Evolutionary conservation across 2,329 filamentous ascomycete species (phyloP).

Genomic region (Helicocarpus griseus): DNA sequence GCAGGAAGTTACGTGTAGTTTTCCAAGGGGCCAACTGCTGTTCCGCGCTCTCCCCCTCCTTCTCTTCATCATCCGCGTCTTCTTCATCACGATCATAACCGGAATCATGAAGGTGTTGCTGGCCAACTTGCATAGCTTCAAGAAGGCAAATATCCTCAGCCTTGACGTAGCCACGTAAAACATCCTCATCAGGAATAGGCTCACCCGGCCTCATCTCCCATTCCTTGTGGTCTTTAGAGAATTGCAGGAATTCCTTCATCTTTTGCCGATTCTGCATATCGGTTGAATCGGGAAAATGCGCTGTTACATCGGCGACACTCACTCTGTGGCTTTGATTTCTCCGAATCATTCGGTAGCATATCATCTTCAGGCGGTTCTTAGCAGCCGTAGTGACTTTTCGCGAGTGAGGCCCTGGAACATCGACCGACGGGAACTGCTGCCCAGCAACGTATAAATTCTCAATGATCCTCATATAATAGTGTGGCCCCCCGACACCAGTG

Average conservation of each 20-base stretch:
- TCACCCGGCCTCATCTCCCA: constrained; percentile 73
- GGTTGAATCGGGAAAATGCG: constrained; percentile 83
- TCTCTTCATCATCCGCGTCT: constrained; percentile 55
- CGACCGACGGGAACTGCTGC: constrained; percentile 82
- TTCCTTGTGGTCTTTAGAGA: constrained; percentile 76
- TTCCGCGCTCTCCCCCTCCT: constrained; percentile 66
- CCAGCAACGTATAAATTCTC: constrained; percentile 87
- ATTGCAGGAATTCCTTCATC: constrained; percentile 89
- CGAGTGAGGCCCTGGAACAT: constrained; percentile 88
- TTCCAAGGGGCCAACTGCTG: constrained; percentile 93
- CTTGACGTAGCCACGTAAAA: constrained; percentile 78
- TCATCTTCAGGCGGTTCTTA: constrained; percentile 94
- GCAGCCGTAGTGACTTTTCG: constrained; percentile 93
- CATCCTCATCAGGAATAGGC: constrained; percentile 66
- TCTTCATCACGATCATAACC: constrained; percentile 66
- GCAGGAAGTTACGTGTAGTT: constrained; percentile 90
- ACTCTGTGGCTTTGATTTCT: constrained; percentile 61
- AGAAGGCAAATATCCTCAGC: constrained; percentile 91
- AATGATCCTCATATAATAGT: constrained; percentile 77
- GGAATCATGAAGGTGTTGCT: constrained; percentile 81
- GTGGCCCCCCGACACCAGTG: constrained; percentile 66
- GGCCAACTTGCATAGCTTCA: constrained; percentile 93
- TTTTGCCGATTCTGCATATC: constrained; percentile 95
- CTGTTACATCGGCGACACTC: constrained; percentile 75
- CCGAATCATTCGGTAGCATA: constrained; percentile 79